Evolutionary conservation across 2,329 filamentous ascomycete species (phyloP).

Genomic region (Fusarium poae): DNA sequence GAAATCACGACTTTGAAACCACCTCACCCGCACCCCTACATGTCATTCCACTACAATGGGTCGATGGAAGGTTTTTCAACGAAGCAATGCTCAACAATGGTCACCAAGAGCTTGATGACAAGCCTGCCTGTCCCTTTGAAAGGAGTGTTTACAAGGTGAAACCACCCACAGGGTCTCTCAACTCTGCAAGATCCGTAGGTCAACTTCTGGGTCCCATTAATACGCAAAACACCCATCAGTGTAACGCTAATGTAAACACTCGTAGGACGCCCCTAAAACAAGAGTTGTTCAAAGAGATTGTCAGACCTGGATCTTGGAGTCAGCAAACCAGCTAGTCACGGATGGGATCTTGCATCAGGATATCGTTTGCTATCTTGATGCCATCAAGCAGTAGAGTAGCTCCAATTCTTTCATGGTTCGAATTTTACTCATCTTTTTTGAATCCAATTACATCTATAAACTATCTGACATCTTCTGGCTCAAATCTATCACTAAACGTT

Average conservation of each 20-base stretch:
- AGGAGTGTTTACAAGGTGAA: neutral
- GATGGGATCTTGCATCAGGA: neutral
- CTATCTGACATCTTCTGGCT: too few species aligned
- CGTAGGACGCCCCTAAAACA: neutral
- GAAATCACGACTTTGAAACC: neutral
- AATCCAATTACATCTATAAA: too few species aligned
- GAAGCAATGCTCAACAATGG: neutral
- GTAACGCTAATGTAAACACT: rapidly evolving
- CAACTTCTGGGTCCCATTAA: rapidly evolving
- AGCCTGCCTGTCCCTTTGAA: neutral
- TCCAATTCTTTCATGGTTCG: too few species aligned
- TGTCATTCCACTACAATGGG: neutral
- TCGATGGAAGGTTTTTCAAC: rapidly evolving
- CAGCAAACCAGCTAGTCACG: neutral
- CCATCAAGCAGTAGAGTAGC: neutral
- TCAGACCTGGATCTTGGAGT: conserved; percentile 26
- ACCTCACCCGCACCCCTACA: neutral
- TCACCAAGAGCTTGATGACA: rapidly evolving
- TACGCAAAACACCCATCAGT: too few species aligned
- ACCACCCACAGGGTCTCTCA: neutral
- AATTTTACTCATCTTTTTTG: too few species aligned
- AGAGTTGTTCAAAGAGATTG: conserved; percentile 9
- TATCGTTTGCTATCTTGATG: neutral
- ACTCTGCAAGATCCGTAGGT: neutral
- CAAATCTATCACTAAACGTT: too few species aligned